Percentiles rank a stretch among this genome's conserved stretches.
Evolutionary conservation across 805 yeast genomes (phyloP).

Genomic region (Nakazawaea populi): DNA sequence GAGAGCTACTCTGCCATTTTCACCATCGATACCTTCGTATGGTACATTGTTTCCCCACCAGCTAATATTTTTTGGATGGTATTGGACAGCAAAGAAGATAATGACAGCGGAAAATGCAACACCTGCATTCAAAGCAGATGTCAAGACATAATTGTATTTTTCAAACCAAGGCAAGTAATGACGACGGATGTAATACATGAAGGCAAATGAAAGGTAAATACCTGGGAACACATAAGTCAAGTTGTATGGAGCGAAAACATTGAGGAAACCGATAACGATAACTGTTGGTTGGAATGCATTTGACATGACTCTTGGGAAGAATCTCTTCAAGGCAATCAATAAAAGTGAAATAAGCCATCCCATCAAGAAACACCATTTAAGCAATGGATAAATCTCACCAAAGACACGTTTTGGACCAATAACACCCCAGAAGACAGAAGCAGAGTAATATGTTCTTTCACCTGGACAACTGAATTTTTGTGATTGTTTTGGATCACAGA

Average conservation of each 20-base stretch:
- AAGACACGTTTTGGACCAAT: neutral
- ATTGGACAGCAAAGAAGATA: constrained; percentile 46
- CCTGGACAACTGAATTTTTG: constrained; percentile 28
- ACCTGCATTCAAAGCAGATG: constrained; percentile 57
- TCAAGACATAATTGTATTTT: constrained; percentile 43
- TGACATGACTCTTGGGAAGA: constrained; percentile 19
- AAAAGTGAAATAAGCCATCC: constrained; percentile 24
- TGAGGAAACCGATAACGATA: constrained; percentile 43
- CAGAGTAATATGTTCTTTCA: neutral
- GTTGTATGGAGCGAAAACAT: constrained; percentile 46
- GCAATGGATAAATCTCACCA: constrained; percentile 34
- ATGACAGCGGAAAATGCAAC: constrained; percentile 54
- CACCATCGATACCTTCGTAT: constrained; percentile 31
- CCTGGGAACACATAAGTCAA: constrained; percentile 39
- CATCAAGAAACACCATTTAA: constrained; percentile 55
- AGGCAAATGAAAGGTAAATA: constrained; percentile 28
- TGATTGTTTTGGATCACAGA: constrained; percentile 28
- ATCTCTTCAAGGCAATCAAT: constrained; percentile 23
- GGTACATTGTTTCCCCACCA: constrained; percentile 64
- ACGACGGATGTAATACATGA: constrained; percentile 45
- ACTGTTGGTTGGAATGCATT: constrained; percentile 44
- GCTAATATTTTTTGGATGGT: constrained; percentile 31
- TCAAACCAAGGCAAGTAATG: constrained; percentile 53
- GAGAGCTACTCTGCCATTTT: constrained; percentile 18
- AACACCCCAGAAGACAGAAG: neutral